phyloP scores from a whole-genome alignment of 2,329 filamentous ascomycete genomes.

The Orbilia blumenaviensis region DNA sequence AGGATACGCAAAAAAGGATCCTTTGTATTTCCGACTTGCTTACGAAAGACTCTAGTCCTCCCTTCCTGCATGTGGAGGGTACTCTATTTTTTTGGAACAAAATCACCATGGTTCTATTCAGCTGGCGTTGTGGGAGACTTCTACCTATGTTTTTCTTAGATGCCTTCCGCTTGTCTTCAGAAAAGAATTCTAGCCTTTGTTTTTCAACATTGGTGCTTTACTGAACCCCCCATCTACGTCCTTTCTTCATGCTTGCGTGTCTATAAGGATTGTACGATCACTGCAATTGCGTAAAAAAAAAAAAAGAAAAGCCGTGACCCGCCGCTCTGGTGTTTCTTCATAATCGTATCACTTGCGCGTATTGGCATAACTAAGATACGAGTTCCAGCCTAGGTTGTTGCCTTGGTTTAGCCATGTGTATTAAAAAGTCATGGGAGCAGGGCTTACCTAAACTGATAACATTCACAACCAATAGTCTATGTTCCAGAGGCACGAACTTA shows the following conservation, averaged over 20 bases:
- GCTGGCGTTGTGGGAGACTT: slow-evolving; percentile 52
- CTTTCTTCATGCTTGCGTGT: background rate
- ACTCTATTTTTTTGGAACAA: background rate
- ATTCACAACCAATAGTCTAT: slow-evolving; percentile 87
- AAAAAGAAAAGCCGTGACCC: no score
- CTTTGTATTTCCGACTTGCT: slow-evolving; percentile 15
- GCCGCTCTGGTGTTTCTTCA: no score
- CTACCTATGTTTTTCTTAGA: slow-evolving; percentile 47
- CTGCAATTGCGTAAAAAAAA: no score
- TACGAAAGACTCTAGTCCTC: slow-evolving; percentile 24
- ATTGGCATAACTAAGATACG: slow-evolving; percentile 72
- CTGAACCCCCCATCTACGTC: background rate
- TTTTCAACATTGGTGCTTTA: slow-evolving; percentile 19
- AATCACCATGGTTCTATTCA: slow-evolving; percentile 44
- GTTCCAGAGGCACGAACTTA: slow-evolving; percentile 81
- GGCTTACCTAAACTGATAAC: slow-evolving; percentile 74
- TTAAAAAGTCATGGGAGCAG: background rate
- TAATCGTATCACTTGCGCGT: slow-evolving; percentile 35
- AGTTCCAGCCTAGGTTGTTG: slow-evolving; percentile 68
- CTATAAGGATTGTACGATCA: background rate
- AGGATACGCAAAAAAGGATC: slow-evolving; percentile 1
- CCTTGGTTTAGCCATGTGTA: background rate
- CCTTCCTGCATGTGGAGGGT: slow-evolving; percentile 25
- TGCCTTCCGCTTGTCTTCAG: slow-evolving; percentile 1
- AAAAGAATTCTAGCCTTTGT: slow-evolving; percentile 17